phyloP scores from a whole-genome alignment of 495 filamentous ascomycete species.

The Neurospora hispaniola region DNA sequence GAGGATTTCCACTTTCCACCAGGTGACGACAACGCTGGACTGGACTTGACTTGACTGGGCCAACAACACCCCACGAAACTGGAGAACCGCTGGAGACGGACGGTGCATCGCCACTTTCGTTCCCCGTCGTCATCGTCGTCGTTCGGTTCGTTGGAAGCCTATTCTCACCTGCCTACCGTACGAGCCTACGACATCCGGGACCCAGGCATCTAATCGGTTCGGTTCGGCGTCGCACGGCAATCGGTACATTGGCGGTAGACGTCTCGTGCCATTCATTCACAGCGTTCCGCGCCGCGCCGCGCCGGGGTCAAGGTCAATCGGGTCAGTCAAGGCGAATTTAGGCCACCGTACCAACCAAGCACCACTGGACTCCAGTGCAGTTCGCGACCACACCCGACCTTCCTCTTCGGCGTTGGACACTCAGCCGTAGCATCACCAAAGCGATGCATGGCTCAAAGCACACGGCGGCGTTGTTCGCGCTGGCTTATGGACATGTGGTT shows the following conservation, averaged over 20 bases:
- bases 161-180: background rate
- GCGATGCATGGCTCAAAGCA: conserved; percentile 25
- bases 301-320: background rate
- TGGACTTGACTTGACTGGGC: too few relatives aligned
- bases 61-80: too few relatives aligned
- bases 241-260: too few relatives aligned
- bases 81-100: too few relatives aligned
- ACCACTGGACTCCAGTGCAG: too few relatives aligned
- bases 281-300: background rate
- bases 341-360: background rate
- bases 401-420: background rate
- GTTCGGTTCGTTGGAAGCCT: background rate
- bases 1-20: background rate
- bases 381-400: background rate
- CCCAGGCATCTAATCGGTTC: too few relatives aligned
- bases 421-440: background rate
- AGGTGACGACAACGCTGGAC: background rate
- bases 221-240: too few relatives aligned
- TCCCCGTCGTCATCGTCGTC: background rate
- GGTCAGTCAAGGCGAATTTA: background rate
- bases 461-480: conserved; percentile 21
- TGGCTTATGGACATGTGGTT: conserved; percentile 16
- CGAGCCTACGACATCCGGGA: too few relatives aligned
- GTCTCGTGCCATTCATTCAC: background rate
- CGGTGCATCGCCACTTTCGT: background rate